phyloP scores from a whole-genome alignment of 371 early-diverging fungal genomes.

The Amoeboaphelidium protococcarum region DNA sequence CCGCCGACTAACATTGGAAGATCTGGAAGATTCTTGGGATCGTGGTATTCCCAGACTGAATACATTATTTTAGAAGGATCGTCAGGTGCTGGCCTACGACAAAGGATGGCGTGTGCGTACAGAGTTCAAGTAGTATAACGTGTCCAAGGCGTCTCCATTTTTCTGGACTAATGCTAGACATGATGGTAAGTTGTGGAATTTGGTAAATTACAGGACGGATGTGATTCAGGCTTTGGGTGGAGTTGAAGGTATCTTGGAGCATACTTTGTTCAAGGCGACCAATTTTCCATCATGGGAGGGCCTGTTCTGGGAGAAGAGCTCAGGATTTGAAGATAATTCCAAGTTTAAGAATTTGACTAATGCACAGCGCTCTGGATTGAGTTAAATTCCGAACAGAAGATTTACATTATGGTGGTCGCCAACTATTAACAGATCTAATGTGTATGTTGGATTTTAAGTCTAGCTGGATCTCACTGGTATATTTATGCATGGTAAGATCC shows the following conservation, averaged over 20 bases:
- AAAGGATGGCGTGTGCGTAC: slow-evolving; percentile 95
- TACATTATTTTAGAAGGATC: slow-evolving; percentile 74
- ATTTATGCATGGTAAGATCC: slow-evolving; percentile 98
- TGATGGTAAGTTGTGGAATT: slow-evolving; percentile 77
- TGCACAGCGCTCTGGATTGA: slow-evolving; percentile 92
- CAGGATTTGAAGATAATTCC: slow-evolving; percentile 10
- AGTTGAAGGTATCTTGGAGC: slow-evolving; percentile 91
- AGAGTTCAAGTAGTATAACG: slow-evolving; percentile 89
- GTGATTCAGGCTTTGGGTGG: slow-evolving; percentile 96
- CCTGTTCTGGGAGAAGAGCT: slow-evolving; percentile 87
- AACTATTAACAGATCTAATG: slow-evolving; percentile 91
- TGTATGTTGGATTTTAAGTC: slow-evolving; percentile 98
- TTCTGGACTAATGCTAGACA: slow-evolving; percentile 55
- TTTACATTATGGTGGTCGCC: slow-evolving; percentile 99
- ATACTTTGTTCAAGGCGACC: slow-evolving; percentile 92
- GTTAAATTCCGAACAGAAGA: slow-evolving; percentile 98
- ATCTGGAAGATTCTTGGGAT: slow-evolving; percentile 93
- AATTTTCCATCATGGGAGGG: slow-evolving; percentile 93
- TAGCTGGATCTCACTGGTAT: slow-evolving; percentile 97
- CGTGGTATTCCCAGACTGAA: slow-evolving; percentile 97
- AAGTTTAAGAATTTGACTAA: slow-evolving; percentile 85
- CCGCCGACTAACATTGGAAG: slow-evolving; percentile 76
- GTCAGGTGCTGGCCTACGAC: slow-evolving; percentile 92
- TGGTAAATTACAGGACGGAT: slow-evolving; percentile 90
- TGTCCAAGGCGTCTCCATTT: slow-evolving; percentile 84